Conservation (phyloP, 352 stramenopile species). For the Discostella stelligera region DNA sequence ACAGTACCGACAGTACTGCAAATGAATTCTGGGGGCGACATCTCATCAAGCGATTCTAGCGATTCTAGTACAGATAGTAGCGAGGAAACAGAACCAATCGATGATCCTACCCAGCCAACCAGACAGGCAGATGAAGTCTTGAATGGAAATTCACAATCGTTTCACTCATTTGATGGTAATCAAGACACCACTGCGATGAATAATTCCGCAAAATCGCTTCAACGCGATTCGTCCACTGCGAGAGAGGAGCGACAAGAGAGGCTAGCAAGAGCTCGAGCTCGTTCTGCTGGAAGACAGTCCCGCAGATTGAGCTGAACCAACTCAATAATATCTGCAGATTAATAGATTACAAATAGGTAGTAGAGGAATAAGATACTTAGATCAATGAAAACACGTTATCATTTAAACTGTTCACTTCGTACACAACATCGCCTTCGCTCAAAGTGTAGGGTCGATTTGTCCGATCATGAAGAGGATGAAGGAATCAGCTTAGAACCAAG, state of each 20-base stretch:
- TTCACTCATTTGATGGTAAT: background rate
- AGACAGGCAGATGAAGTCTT: background rate
- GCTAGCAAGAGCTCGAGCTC: conserved; percentile 4
- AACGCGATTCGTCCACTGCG: background rate
- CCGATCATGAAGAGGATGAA: too few species aligned
- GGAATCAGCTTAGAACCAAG: too few species aligned
- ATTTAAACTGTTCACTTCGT: too few species aligned
- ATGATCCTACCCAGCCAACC: background rate
- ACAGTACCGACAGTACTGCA: background rate
- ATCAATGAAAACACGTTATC: background rate
- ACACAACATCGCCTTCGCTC: too few species aligned
- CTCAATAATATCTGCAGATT: background rate
- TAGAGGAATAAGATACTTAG: background rate
- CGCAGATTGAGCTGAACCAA: background rate
- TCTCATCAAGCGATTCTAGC: conserved; percentile 15
- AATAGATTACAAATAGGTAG: background rate
- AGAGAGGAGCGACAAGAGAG: conserved; percentile 14
- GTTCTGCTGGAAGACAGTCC: background rate
- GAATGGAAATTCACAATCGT: background rate
- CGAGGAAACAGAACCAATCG: conserved; percentile 2
- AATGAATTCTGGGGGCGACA: background rate
- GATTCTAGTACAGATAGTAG: conserved; percentile 13
- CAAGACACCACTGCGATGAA: background rate
- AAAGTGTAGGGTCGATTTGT: too few species aligned
- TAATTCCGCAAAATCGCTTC: background rate